Conservation (phyloP, 2,329 filamentous ascomycete species). For the Arthrobotrys sphaeroides region DNA sequence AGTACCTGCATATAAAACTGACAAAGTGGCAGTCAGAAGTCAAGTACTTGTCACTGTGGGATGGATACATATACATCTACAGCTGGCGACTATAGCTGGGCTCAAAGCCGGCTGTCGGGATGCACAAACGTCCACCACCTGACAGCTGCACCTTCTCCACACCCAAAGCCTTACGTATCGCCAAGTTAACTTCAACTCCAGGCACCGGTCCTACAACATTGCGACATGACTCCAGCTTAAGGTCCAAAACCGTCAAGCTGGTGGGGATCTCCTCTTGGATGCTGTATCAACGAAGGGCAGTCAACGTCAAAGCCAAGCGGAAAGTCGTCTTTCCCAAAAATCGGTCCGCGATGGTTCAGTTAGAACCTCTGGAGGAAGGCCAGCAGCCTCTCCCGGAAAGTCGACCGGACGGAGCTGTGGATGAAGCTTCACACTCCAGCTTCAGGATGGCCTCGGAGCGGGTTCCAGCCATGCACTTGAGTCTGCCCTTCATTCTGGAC, state of each 20-base stretch:
- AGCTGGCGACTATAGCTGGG: too few species aligned
- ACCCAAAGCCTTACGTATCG: neutral
- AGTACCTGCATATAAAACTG: too few species aligned
- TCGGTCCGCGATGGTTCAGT: constrained; percentile 11
- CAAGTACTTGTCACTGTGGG: too few species aligned
- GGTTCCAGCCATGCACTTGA: constrained; percentile 35
- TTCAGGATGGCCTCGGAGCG: neutral
- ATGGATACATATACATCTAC: too few species aligned
- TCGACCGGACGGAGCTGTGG: neutral
- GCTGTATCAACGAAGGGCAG: constrained; percentile 12
- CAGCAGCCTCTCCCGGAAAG: neutral
- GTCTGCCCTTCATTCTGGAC: constrained; percentile 41
- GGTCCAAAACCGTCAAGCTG: neutral
- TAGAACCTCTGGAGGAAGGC: neutral
- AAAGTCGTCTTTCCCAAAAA: constrained; percentile 36
- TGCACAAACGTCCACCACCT: neutral
- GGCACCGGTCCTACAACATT: too few species aligned
- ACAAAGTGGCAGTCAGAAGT: too few species aligned
- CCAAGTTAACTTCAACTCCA: neutral
- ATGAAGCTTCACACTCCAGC: neutral
- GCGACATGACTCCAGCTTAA: neutral
- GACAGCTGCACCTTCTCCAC: neutral
- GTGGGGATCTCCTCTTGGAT: constrained; percentile 12
- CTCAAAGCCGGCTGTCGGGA: too few species aligned
- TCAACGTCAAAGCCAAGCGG: constrained; percentile 24